Percentiles rank a stretch among this genome's conserved stretches.
phyloP scores from a whole-genome alignment of 345 rosid species.

The Eucalyptus microcorys region DNA sequence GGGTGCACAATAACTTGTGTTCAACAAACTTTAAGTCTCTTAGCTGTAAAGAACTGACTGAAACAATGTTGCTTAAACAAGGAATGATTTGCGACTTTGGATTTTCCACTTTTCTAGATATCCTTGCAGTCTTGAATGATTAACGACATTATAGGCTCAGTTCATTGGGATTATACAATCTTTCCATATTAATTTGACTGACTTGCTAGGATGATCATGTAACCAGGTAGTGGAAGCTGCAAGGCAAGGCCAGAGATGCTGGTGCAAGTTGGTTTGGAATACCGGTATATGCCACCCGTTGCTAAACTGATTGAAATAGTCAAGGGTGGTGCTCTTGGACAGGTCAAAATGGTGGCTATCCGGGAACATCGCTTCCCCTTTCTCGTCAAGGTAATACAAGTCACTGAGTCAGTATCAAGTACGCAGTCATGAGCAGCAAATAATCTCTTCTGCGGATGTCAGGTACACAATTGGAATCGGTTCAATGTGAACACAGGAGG shows the following conservation, averaged over 20 bases:
- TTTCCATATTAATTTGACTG: not conserved
- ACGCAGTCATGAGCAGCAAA: not conserved
- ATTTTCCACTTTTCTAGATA: not conserved
- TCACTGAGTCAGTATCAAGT: not conserved
- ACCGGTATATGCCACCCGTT: slow-evolving; percentile 90
- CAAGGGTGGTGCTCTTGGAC: slow-evolving; percentile 53
- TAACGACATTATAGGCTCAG: not conserved
- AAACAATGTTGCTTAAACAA: not conserved
- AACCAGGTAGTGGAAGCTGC: slow-evolving; percentile 70
- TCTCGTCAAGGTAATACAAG: slow-evolving; percentile 60
- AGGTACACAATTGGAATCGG: slow-evolving; percentile 95
- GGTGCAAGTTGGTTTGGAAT: slow-evolving; percentile 91
- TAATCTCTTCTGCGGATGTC: not conserved
- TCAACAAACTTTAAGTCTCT: not conserved
- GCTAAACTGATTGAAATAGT: slow-evolving; percentile 82
- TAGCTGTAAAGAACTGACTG: not conserved
- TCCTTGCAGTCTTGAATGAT: not conserved
- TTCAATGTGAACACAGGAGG: slow-evolving; percentile 89
- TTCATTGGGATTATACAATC: not conserved
- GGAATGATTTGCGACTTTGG: not conserved
- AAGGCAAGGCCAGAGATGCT: slow-evolving; percentile 68
- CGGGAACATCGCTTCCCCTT: slow-evolving; percentile 91
- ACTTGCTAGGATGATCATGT: not conserved
- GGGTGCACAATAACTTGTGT: not conserved
- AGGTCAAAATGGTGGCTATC: slow-evolving; percentile 84